Evolutionary conservation across 208 protist species (phyloP).

Genomic region (Leishmania tarentolae): DNA sequence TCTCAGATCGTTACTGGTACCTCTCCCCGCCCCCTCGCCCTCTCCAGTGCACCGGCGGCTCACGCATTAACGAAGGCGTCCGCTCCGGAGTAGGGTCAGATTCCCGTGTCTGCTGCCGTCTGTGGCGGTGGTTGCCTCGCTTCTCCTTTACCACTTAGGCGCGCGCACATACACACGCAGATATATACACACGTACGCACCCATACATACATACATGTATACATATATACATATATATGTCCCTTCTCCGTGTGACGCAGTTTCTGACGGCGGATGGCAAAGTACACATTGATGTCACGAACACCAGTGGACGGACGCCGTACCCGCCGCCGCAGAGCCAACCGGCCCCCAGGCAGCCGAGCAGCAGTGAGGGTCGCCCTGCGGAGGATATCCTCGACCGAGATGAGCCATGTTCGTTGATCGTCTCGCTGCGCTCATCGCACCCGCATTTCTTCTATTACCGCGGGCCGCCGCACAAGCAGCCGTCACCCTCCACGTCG

Average conservation of each 20-base stretch:
- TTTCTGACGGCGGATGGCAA: conserved; percentile 37
- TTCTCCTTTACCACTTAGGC: not conserved
- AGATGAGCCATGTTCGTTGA: conserved; percentile 51
- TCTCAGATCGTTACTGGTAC: not conserved
- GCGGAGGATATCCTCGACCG: conserved; percentile 3
- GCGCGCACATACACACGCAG: not conserved
- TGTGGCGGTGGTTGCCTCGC: not conserved
- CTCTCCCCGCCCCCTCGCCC: not conserved
- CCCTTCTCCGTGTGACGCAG: conserved; percentile 37
- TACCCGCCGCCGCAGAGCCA: not conserved
- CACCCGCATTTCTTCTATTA: conserved; percentile 63
- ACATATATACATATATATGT: conserved; percentile 21
- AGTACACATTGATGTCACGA: conserved; percentile 36
- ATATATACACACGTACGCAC: not conserved
- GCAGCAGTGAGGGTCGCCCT: not conserved
- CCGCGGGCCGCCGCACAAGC: conserved; percentile 9
- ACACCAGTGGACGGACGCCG: conserved; percentile 29
- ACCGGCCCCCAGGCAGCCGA: not conserved
- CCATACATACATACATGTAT: not conserved
- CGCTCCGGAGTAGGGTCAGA: no score
- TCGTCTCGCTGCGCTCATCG: conserved; percentile 69
- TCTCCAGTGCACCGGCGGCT: not conserved
- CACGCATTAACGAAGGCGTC: not conserved
- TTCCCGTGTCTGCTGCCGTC: not conserved
- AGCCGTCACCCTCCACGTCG: not conserved